A percentile compares a stretch with the other conserved stretches of the same genome.
Evolutionary conservation across 139 green algal genomes (phyloP).

Genomic region (Coccomyxa sp.): DNA sequence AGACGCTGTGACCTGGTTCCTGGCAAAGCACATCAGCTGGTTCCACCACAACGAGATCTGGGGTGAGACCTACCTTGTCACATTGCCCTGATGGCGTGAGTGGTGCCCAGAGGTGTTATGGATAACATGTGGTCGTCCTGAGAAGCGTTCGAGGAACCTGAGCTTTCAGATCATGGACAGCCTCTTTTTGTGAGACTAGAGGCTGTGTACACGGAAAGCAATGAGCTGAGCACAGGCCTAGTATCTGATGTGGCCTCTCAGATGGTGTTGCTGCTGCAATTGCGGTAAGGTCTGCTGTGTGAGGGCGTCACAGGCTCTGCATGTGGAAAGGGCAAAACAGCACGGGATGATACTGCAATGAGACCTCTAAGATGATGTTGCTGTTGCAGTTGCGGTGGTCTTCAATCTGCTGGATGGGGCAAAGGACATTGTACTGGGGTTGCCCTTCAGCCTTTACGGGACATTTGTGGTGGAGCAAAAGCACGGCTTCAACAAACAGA

Average conservation of each 20-base stretch:
- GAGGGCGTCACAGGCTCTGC: too few relatives aligned
- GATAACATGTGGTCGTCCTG: too few relatives aligned
- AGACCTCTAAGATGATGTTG: slow-evolving; percentile 26
- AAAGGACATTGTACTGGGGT: slow-evolving; percentile 32
- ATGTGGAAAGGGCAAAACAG: background rate
- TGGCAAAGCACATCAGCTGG: background rate
- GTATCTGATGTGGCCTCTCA: too few relatives aligned
- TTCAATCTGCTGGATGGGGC: slow-evolving; percentile 48
- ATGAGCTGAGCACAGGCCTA: too few relatives aligned
- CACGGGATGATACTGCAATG: slow-evolving; percentile 9
- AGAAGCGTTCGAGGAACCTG: too few relatives aligned
- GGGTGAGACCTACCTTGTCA: background rate
- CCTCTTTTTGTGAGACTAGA: too few relatives aligned
- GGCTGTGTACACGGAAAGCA: too few relatives aligned
- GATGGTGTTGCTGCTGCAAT: too few relatives aligned
- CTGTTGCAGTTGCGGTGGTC: slow-evolving; percentile 43
- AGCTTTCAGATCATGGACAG: too few relatives aligned
- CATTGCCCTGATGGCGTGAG: slow-evolving; percentile 14
- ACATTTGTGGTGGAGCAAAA: slow-evolving; percentile 78
- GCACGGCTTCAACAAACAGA: slow-evolving; percentile 94
- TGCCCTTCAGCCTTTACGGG: slow-evolving; percentile 74
- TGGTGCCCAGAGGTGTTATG: too few relatives aligned
- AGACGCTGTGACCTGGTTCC: background rate
- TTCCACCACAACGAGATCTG: background rate
- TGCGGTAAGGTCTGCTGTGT: too few relatives aligned